Evolutionary conservation across 495 filamentous ascomycete species (phyloP).

Genomic region (Jackrogersella minutella): DNA sequence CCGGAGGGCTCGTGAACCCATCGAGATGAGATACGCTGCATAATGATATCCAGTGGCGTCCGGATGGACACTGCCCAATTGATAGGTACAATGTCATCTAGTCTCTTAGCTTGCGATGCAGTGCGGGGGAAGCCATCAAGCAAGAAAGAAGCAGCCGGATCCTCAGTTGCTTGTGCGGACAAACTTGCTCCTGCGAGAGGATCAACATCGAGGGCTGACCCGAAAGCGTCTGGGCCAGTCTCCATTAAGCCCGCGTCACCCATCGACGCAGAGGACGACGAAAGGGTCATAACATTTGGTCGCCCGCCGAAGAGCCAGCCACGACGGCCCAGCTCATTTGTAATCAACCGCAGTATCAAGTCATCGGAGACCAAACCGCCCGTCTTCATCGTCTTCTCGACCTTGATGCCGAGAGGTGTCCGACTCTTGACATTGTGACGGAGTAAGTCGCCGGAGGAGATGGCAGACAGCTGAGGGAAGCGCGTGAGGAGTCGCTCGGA

Average conservation of each 20-base stretch:
- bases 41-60: conserved; percentile 78
- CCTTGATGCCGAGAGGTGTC: conserved; percentile 88
- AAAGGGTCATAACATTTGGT: conserved; percentile 55
- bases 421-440: conserved; percentile 88
- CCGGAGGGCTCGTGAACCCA: conserved; percentile 96
- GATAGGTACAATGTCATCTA: conserved; percentile 84
- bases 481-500: conserved; percentile 84
- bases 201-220: conserved; percentile 48
- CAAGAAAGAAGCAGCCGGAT: conserved; percentile 85
- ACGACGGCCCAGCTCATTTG: conserved; percentile 80
- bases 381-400: conserved; percentile 83
- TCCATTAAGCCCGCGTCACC: conserved; percentile 40
- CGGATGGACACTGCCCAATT: conserved; percentile 82
- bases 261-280: conserved; percentile 41
- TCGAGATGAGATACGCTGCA: conserved; percentile 86
- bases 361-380: conserved; percentile 87
- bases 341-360: conserved; percentile 90
- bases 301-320: conserved; percentile 73
- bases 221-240: conserved; percentile 47
- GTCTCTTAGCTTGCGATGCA: conserved; percentile 73
- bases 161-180: conserved; percentile 63
- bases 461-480: conserved; percentile 87
- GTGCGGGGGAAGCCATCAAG: conserved; percentile 97
- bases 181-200: conserved; percentile 43
- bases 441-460: conserved; percentile 92